Percentiles rank a stretch among this genome's conserved stretches.
Conservation (phyloP, 768 basidiomycete species). For the Kwoniella pini region DNA sequence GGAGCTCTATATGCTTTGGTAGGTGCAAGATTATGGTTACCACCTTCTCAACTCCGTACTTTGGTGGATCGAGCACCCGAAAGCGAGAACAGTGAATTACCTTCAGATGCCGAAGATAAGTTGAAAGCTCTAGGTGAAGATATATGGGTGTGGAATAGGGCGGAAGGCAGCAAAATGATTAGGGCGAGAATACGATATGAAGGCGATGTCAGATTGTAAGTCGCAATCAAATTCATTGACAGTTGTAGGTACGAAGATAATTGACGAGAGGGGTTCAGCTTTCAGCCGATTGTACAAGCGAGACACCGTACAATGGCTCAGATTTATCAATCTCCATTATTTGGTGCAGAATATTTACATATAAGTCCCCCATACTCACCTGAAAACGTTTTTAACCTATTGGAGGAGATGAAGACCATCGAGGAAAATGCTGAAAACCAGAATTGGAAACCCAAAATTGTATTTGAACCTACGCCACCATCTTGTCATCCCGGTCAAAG, state of each 20-base stretch:
- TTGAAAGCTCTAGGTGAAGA: conserved; percentile 29
- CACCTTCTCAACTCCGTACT: conserved; percentile 21
- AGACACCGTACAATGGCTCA: conserved; percentile 21
- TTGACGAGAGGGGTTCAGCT: conserved; percentile 19
- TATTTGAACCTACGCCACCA: conserved; percentile 44
- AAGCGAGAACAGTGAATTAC: conserved; percentile 20
- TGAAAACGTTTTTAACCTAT: conserved; percentile 25
- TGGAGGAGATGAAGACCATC: conserved; percentile 7
- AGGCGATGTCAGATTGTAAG: conserved; percentile 41
- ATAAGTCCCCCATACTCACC: conserved; percentile 39
- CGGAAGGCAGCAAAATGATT: conserved; percentile 28
- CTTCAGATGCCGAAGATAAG: conserved; percentile 20
- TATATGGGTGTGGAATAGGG: conserved; percentile 41
- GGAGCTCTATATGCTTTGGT: conserved; percentile 43
- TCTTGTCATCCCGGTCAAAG: conserved; percentile 37
- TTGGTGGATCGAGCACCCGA: conserved; percentile 31
- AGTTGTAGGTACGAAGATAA: background rate
- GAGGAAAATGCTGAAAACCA: background rate
- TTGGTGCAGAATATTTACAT: conserved; percentile 38
- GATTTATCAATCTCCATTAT: conserved; percentile 26
- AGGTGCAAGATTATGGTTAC: conserved; percentile 43
- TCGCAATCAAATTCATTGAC: conserved; percentile 2
- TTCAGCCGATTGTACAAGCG: conserved; percentile 30
- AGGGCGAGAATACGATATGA: conserved; percentile 43
- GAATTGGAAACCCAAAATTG: conserved; percentile 41